A percentile compares a stretch with the other conserved stretches of the same genome.
Evolutionary conservation across 2,329 filamentous ascomycete genomes (phyloP).

Genomic region (Alternaria solani): DNA sequence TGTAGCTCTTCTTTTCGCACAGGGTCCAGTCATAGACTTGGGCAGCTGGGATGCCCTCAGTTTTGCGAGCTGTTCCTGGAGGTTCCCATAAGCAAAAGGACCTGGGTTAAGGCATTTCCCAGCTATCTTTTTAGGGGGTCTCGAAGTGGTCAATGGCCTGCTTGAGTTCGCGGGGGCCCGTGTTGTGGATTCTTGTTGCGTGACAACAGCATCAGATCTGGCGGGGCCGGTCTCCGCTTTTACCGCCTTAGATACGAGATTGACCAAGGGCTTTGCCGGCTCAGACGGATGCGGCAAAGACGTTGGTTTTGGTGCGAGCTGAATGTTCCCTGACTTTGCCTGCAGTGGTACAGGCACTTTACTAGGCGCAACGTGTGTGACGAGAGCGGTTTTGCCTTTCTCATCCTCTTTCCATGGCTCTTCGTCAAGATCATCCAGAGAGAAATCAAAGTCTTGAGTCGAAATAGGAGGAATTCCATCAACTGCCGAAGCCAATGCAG

Average conservation of each 20-base stretch:
- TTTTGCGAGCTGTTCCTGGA: constrained; percentile 10
- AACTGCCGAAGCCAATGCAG: background rate
- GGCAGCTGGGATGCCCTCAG: constrained; percentile 14
- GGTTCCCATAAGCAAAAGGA: constrained; percentile 7
- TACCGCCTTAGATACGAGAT: background rate
- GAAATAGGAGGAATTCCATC: constrained; percentile 44
- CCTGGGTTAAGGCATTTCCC: constrained; percentile 14
- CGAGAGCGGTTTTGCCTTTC: background rate
- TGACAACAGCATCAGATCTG: background rate
- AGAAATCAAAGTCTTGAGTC: constrained; percentile 52
- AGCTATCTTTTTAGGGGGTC: constrained; percentile 10
- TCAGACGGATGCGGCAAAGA: background rate
- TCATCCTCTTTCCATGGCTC: background rate
- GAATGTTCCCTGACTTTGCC: background rate
- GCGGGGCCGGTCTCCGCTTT: background rate
- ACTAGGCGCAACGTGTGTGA: background rate
- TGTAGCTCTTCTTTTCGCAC: constrained; percentile 5
- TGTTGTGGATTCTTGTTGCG: background rate
- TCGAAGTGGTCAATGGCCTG: background rate
- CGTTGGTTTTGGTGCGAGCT: background rate
- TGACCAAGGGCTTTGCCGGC: background rate
- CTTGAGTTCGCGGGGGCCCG: constrained; percentile 1
- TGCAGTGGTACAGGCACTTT: background rate
- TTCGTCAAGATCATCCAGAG: constrained; percentile 52
- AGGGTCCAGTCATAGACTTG: background rate